A percentile compares a stretch with the other conserved stretches of the same genome.
phyloP scores from a whole-genome alignment of 306 rosid genomes.

The Clitoria ternatea region DNA sequence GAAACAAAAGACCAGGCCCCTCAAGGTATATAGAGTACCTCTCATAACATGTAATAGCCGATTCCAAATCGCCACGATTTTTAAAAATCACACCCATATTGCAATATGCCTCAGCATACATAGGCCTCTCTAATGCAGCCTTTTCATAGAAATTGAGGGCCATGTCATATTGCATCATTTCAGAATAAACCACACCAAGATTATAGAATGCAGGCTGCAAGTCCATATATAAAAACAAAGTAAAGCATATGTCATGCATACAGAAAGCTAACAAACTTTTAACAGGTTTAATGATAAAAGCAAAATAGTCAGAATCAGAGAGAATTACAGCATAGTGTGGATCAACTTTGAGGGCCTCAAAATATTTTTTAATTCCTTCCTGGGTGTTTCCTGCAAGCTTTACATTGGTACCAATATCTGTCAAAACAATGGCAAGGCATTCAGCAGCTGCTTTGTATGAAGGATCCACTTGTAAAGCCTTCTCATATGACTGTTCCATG shows the following conservation, averaged over 20 bases:
- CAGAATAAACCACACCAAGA: slow-evolving; percentile 98
- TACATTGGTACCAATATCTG: slow-evolving; percentile 97
- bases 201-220: slow-evolving; percentile 97
- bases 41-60: slow-evolving; percentile 97
- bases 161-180: slow-evolving; percentile 94
- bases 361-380: slow-evolving; percentile 96
- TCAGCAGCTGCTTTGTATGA: slow-evolving; percentile 88
- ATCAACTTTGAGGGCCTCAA: slow-evolving; percentile 92
- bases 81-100: slow-evolving; percentile 97
- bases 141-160: slow-evolving; percentile 94
- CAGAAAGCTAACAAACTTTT: background rate
- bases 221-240: slow-evolving; percentile 10
- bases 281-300: background rate
- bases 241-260: slow-evolving; percentile 10
- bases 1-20: background rate
- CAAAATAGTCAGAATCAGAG: slow-evolving; percentile 8
- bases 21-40: slow-evolving; percentile 46
- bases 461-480: slow-evolving; percentile 79
- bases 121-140: slow-evolving; percentile 96
- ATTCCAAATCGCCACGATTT: slow-evolving; percentile 93
- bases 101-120: slow-evolving; percentile 99
- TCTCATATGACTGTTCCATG: slow-evolving; percentile 87
- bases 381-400: slow-evolving; percentile 95
- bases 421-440: slow-evolving; percentile 92
- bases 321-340: slow-evolving; percentile 87